Conservation (phyloP, 352 stramenopile species). For the Globisporangium heterothallicum region DNA sequence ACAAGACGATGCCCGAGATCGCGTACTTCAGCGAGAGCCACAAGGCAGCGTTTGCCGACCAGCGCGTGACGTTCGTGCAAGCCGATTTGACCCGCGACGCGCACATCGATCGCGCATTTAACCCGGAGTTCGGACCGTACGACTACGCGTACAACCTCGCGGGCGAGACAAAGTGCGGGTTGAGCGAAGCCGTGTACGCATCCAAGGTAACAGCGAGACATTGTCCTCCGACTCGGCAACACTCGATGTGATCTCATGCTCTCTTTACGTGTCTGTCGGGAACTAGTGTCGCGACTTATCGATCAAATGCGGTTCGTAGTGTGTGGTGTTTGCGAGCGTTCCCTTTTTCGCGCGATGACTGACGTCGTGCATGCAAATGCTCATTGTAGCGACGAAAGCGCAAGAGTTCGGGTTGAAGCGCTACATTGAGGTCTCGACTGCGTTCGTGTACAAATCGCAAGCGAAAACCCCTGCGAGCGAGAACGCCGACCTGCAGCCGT, state of each 20-base stretch:
- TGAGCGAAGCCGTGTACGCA: constrained; percentile 68
- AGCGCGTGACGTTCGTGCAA: constrained; percentile 74
- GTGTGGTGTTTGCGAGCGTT: background rate
- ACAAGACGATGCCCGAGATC: constrained; percentile 87
- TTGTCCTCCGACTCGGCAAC: too few species aligned
- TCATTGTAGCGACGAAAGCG: constrained; percentile 65
- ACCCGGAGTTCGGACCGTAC: constrained; percentile 63
- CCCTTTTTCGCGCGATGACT: background rate
- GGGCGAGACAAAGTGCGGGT: constrained; percentile 77
- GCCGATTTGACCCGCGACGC: constrained; percentile 75
- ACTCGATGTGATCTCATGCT: too few species aligned
- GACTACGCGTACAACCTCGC: constrained; percentile 85
- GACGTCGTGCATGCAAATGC: background rate
- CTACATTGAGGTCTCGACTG: constrained; percentile 82
- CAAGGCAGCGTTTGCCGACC: constrained; percentile 64
- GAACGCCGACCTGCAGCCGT: constrained; percentile 57
- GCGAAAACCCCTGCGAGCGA: constrained; percentile 62
- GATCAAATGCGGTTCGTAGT: constrained; percentile 79
- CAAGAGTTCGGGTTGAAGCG: constrained; percentile 65
- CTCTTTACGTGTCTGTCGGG: background rate
- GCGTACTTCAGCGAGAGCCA: constrained; percentile 75
- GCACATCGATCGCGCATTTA: constrained; percentile 75
- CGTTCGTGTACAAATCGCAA: constrained; percentile 88
- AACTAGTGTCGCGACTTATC: constrained; percentile 70
- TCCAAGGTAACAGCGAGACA: too few species aligned